Base-by-base conservation (phyloP, 2,329 filamentous ascomycete species). In the Teratosphaeria epicoccoides region DNA sequence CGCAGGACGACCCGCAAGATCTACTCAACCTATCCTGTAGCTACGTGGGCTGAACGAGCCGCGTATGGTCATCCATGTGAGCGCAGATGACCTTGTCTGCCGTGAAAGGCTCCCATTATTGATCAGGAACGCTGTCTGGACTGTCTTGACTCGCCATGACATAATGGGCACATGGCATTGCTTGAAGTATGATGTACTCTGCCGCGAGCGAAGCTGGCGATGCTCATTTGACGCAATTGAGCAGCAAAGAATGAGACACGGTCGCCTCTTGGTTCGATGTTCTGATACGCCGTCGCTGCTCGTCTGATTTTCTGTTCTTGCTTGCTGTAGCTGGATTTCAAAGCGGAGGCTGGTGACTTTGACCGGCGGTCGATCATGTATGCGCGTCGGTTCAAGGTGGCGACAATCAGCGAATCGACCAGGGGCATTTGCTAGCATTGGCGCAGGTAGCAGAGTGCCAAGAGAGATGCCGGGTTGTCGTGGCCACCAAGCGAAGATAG, bases 401-500 rank as follows among this genome's bases (percentile, higher is more conserved):
- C 28, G 28, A 29, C 28, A 29, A 14, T 10, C 14, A 10, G 28
- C 28, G 28, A 29, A 29, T 29, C 28, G 28, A 4, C 14, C 6
- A 29, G 28, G 28, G 14, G 28, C 14, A 29, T 29, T 14, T 29
- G 28, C 28, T 11, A 29, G 28, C 28, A 29, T 29, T 14, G 28
- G 28, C 2, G 28, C 14, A 29, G 28, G 10, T 11, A 29, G 28
- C 28, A 29, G 28, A 10, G 28, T 29, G 28, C 10, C 28, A 29
- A 14, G 28, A 11, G 14, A 11, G 11, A 11, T 14, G 28, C 14
- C 28, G 6, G 28, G 28, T 14, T 46, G n/a, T 23, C 10, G 22
- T 25, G 14, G 14, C 22, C 10, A 49, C 58, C 58, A 61, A 4
- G 55, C 58, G 28, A 60, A 59, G 22, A 60, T 54, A 20, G 46